Evolutionary conservation across 2,329 filamentous ascomycete species (phyloP).

Genomic region (Trichoderma sp.): DNA sequence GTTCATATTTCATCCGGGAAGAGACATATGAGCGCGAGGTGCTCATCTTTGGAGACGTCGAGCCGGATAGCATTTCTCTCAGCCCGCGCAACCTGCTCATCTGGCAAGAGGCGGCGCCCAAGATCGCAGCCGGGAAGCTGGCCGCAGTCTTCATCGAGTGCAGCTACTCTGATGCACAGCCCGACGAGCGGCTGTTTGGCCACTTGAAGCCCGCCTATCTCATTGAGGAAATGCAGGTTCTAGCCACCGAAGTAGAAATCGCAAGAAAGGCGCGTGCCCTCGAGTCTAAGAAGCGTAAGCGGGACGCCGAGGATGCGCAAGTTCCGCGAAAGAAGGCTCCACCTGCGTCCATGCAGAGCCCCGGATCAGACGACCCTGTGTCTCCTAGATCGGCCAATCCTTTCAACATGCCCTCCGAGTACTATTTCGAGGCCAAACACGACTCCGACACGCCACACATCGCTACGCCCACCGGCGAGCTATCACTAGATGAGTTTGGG

Average conservation of each 20-base stretch:
- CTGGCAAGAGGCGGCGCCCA: conserved; percentile 87
- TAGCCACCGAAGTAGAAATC: conserved; percentile 71
- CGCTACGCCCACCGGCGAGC: conserved; percentile 50
- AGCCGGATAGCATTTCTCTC: conserved; percentile 83
- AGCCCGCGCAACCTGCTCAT: conserved; percentile 78
- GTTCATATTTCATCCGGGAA: conserved; percentile 90
- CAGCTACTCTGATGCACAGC: conserved; percentile 81
- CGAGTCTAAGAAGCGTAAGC: conserved; percentile 65
- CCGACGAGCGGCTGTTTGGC: conserved; percentile 78
- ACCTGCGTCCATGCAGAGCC: conserved; percentile 27
- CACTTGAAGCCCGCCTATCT: conserved; percentile 85
- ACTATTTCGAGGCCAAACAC: conserved; percentile 25
- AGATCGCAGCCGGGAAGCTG: conserved; percentile 71
- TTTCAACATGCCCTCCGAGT: background rate
- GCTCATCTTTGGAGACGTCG: conserved; percentile 92
- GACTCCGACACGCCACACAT: conserved; percentile 46
- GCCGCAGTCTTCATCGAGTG: conserved; percentile 92
- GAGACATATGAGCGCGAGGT: conserved; percentile 71
- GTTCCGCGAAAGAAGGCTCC: conserved; percentile 30
- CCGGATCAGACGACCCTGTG: conserved; percentile 47
- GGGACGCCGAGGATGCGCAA: conserved; percentile 37
- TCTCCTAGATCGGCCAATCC: conserved; percentile 53
- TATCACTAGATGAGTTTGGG: conserved; percentile 46
- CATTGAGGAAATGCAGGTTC: conserved; percentile 70
- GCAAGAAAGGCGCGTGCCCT: conserved; percentile 42